Percentiles rank a stretch among this genome's conserved stretches.
Evolutionary conservation across 2,329 filamentous ascomycete species (phyloP).

Genomic region (Bipolaris sorokiniana): DNA sequence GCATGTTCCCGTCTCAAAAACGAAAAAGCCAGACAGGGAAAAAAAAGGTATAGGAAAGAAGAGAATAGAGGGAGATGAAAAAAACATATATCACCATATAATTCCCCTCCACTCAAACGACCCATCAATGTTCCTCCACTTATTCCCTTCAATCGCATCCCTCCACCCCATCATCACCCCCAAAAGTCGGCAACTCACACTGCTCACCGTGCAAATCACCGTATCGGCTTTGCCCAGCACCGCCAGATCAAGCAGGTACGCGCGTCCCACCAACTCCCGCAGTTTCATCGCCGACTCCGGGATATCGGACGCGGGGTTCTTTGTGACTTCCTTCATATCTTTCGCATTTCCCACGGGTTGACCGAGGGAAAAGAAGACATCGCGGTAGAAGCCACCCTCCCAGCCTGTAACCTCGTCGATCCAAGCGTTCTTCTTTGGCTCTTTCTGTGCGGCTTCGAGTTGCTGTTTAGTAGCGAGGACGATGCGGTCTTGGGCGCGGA

Average conservation of each 20-base stretch:
- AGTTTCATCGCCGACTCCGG: conserved; percentile 64
- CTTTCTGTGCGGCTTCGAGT: conserved; percentile 48
- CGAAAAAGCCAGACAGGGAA: no score
- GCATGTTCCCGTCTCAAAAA: no score
- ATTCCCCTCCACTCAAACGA: conserved; percentile 49
- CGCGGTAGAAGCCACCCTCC: conserved; percentile 85
- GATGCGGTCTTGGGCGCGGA: conserved; percentile 76
- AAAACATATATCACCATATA: conserved; percentile 33
- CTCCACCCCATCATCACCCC: conserved; percentile 91
- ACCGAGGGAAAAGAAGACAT: conserved; percentile 82
- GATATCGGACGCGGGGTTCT: conserved; percentile 14
- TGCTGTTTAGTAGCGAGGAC: conserved; percentile 70
- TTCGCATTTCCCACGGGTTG: conserved; percentile 40
- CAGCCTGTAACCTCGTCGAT: conserved; percentile 80
- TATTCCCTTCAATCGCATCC: conserved; percentile 52
- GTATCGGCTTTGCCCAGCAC: conserved; percentile 73
- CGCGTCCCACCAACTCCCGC: conserved; percentile 76
- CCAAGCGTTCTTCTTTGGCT: conserved; percentile 56
- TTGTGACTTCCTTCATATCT: conserved; percentile 29
- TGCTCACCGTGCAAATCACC: conserved; percentile 78
- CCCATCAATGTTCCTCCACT: conserved; percentile 73
- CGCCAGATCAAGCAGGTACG: conserved; percentile 80
- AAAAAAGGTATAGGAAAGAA: neutral
- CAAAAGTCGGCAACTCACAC: conserved; percentile 70
- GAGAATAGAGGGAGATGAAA: neutral